Conservation (phyloP, 495 filamentous ascomycete genomes). For the Xylaria longipes region DNA sequence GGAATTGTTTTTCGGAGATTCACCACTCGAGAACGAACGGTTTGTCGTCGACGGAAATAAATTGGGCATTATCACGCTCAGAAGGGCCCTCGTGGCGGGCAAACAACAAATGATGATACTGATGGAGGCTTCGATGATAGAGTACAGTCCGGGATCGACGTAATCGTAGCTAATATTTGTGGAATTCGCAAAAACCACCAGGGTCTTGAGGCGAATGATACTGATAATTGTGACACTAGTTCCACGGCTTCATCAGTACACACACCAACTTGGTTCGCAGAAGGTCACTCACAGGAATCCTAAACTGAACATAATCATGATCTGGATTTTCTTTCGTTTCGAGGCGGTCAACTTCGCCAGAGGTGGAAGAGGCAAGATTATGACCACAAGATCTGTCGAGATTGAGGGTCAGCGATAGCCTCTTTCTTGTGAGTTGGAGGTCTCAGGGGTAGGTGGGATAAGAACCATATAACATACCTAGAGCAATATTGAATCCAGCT, state of each 20-base stretch:
- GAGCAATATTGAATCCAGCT: conserved; percentile 45
- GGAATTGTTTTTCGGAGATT: not conserved
- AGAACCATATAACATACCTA: conserved; percentile 23
- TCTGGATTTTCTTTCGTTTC: conserved; percentile 42
- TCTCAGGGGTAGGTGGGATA: too few species aligned
- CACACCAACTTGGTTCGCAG: not conserved
- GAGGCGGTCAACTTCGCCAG: conserved; percentile 42
- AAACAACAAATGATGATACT: conserved; percentile 50
- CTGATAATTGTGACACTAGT: conserved; percentile 45
- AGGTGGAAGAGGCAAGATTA: conserved; percentile 48
- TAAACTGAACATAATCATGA: conserved; percentile 53
- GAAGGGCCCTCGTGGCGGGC: conserved; percentile 45
- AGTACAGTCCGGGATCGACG: conserved; percentile 49
- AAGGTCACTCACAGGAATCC: conserved; percentile 43
- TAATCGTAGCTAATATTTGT: conserved; percentile 50
- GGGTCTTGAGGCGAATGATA: conserved; percentile 43
- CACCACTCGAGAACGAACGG: conserved; percentile 27
- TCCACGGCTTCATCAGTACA: conserved; percentile 7
- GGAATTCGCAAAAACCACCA: conserved; percentile 43
- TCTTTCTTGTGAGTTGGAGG: not conserved
- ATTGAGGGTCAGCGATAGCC: not conserved
- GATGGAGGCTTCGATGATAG: conserved; percentile 50
- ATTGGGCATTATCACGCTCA: conserved; percentile 34
- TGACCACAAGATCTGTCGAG: conserved; percentile 44
- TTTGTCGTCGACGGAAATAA: conserved; percentile 35